Evolutionary conservation across 306 rosid species (phyloP), one percentile per base, ranked within the genome.

Genomic region (Cicer bijugum): DNA sequence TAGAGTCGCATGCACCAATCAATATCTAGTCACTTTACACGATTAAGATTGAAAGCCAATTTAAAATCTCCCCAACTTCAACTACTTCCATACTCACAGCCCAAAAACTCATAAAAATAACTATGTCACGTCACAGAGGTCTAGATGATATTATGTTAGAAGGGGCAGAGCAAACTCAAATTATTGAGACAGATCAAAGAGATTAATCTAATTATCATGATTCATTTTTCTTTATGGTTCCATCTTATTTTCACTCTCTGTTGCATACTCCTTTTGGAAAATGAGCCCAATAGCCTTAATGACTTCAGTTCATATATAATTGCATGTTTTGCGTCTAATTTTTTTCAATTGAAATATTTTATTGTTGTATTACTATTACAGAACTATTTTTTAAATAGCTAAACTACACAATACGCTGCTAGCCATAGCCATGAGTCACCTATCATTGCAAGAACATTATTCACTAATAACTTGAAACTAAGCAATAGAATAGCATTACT

Each of bases 21-120:
- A 60, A 80, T 33, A 56, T 45, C 66, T 39, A 40, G 53, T 46
- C 43, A 65, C 57, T 37, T 64, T 12, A 59, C 71, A 52, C 38
- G 16, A 15, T 73, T 14, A 67, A 40, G 38, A 74, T 59, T 67
- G 62, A 28, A 69, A 69, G 75, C 6, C 38, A 52, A 44, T 43
- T 4, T 72, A n/a, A 68, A 47, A 51, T 45, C 58, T 44, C 17
- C 56, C 66, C 40, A 59, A 72, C 4, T 23, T 43, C 33, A 68
- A 45, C 5, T 28, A 28, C 6, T 9, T 28, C 28, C 52, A 37
- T 19, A 52, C 35, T 28, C 35, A 3, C 52, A 39, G 17, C 40
- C 50, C 38, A 40, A 17, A 6, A 39, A 9, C 9, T 40, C 9
- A 19, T 40, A 28, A 23, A 9, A 17, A 43, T 12, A 28, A 12